phyloP scores from a whole-genome alignment of 805 yeast genomes.

The Diddensiella caesifluorescens region DNA sequence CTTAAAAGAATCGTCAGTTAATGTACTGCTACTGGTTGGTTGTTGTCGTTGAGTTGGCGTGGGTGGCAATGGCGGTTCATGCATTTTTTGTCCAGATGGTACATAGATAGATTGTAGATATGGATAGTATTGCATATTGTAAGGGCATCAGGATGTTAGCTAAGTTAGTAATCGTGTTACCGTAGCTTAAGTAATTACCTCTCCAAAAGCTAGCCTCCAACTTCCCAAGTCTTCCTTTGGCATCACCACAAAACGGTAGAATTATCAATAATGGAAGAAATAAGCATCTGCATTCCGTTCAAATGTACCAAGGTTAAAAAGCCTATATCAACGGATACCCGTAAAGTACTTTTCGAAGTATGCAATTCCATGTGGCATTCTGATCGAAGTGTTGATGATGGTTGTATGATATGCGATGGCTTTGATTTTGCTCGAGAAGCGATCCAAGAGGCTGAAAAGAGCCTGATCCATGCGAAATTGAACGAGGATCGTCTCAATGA shows the following conservation, averaged over 20 bases:
- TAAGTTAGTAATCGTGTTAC: too few relatives aligned
- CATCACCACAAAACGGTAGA: too few relatives aligned
- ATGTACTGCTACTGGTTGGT: neutral
- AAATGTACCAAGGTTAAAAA: conserved; percentile 9
- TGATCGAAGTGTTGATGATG: neutral
- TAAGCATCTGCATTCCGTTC: conserved; percentile 14
- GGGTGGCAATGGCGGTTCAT: neutral
- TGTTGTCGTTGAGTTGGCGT: conserved; percentile 1
- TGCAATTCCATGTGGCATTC: neutral
- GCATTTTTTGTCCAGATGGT: conserved; percentile 1
- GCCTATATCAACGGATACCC: conserved; percentile 6
- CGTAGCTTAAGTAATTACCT: too few relatives aligned
- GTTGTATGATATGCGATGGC: too few relatives aligned
- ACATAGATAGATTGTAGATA: too few relatives aligned
- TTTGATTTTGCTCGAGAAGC: neutral
- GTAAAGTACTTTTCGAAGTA: neutral
- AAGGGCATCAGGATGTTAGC: too few relatives aligned
- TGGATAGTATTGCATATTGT: too few relatives aligned
- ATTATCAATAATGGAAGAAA: neutral
- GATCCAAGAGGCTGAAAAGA: neutral
- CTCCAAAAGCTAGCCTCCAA: too few relatives aligned
- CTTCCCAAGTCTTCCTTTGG: too few relatives aligned
- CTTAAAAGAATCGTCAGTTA: neutral
- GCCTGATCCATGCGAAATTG: conserved; percentile 18
- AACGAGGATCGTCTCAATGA: conserved; percentile 35